Percentiles rank a stretch among this genome's conserved stretches.
Evolutionary conservation across 2,329 filamentous ascomycete genomes (phyloP).

Genomic region (Raffaelea arxii): DNA sequence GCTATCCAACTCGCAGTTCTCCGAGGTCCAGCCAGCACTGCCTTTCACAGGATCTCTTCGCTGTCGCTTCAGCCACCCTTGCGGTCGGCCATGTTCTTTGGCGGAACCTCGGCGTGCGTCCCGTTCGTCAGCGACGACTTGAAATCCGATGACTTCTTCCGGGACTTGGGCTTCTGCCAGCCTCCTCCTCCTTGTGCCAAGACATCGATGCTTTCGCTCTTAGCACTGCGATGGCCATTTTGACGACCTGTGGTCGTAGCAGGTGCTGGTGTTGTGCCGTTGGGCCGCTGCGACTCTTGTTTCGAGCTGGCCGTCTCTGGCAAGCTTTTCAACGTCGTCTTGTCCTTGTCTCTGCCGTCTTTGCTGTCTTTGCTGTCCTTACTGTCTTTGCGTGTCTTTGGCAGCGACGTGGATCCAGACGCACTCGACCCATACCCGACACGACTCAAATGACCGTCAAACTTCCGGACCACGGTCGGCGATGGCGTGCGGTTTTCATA

Average conservation of each 20-base stretch:
- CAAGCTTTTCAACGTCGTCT: slow-evolving; percentile 6
- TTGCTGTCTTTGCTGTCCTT: too few relatives aligned
- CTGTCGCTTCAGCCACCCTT: slow-evolving; percentile 46
- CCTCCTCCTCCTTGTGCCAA: slow-evolving; percentile 17
- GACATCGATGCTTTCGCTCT: slow-evolving; percentile 38
- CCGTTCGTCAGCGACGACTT: slow-evolving; percentile 34
- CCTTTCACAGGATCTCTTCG: too few relatives aligned
- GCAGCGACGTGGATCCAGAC: too few relatives aligned
- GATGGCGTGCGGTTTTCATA: slow-evolving; percentile 65
- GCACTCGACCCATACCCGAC: too few relatives aligned
- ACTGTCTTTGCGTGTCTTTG: too few relatives aligned
- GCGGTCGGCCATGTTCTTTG: slow-evolving; percentile 49
- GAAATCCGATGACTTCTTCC: slow-evolving; percentile 38
- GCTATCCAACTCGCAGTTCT: background rate
- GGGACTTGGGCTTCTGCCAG: slow-evolving; percentile 52
- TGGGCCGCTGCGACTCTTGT: slow-evolving; percentile 15
- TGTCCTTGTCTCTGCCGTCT: slow-evolving; percentile 6
- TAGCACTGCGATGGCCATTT: slow-evolving; percentile 45
- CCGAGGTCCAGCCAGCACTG: too few relatives aligned
- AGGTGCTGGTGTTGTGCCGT: slow-evolving; percentile 21
- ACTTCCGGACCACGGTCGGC: slow-evolving; percentile 48
- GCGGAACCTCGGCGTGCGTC: slow-evolving; percentile 42
- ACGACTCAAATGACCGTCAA: slow-evolving; percentile 16
- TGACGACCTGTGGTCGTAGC: slow-evolving; percentile 18
- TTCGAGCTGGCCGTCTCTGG: slow-evolving; percentile 16